These are phyloP conservation scores for Macroventuria anomochaeta DNA, from an alignment of 2,329 filamentous ascomycete genomes.

Conservation along the genomic window DNA sequence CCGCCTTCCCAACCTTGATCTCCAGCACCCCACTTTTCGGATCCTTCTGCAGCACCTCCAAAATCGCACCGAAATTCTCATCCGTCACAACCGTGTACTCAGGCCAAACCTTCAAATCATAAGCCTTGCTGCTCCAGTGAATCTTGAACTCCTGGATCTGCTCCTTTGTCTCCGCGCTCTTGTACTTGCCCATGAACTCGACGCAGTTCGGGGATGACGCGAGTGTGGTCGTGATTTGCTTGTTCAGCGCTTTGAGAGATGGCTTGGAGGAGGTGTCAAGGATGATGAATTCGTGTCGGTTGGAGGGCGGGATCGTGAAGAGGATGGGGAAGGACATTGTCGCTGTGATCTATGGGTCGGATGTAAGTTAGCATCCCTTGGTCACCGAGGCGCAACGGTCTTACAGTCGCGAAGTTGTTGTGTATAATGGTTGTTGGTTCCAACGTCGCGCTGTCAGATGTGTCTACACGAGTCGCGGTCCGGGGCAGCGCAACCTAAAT, in stretches of 20 bases:
- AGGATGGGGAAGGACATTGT: slow-evolving; percentile 41
- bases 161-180: slow-evolving; percentile 29
- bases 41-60: slow-evolving; percentile 38
- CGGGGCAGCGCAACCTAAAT: neutral
- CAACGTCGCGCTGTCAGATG: neutral
- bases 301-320: slow-evolving; percentile 44
- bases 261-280: slow-evolving; percentile 30
- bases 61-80: slow-evolving; percentile 36
- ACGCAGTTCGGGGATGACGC: slow-evolving; percentile 37
- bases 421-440: neutral
- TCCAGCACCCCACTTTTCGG: slow-evolving; percentile 41
- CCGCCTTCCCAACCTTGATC: slow-evolving; percentile 39
- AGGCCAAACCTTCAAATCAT: slow-evolving; percentile 44
- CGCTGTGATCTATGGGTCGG: neutral
- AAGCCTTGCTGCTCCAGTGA: slow-evolving; percentile 38
- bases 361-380: neutral
- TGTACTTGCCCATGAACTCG: slow-evolving; percentile 38
- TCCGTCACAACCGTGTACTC: slow-evolving; percentile 45
- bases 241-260: slow-evolving; percentile 42
- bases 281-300: slow-evolving; percentile 43
- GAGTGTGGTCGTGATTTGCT: slow-evolving; percentile 36
- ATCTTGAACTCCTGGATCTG: slow-evolving; percentile 40
- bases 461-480: slow-evolving; percentile 1
- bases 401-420: neutral
- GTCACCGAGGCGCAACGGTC: neutral